These are phyloP conservation scores for Hanseniaspora lindneri DNA, from an alignment of 805 yeast genomes.

Conservation along the genomic window DNA sequence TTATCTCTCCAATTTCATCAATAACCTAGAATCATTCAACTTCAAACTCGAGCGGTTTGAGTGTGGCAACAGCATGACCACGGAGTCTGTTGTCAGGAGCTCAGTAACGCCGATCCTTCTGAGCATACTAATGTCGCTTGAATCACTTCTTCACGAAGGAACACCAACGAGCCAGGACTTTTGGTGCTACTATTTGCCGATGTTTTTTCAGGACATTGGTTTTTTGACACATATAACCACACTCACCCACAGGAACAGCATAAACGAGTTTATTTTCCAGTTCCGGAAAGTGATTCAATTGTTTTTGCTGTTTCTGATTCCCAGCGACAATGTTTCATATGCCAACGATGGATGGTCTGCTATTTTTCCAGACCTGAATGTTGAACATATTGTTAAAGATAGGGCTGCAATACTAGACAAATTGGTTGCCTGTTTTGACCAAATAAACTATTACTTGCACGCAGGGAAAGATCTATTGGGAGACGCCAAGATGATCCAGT, in stretches of 20 bases:
- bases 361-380: neutral
- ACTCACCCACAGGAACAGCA: neutral
- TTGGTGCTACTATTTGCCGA: slow-evolving; percentile 11
- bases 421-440: neutral
- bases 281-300: slow-evolving; percentile 9
- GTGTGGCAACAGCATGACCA: neutral
- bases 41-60: neutral
- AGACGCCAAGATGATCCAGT: neutral
- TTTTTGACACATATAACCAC: neutral
- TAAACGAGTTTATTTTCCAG: slow-evolving; percentile 3
- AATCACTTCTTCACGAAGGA: neutral
- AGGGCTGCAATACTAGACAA: neutral
- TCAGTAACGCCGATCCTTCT: slow-evolving; percentile 2
- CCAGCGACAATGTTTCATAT: neutral
- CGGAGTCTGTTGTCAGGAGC: neutral
- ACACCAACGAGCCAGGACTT: slow-evolving; percentile 1
- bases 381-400: no score
- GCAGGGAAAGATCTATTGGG: slow-evolving; percentile 7
- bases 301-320: slow-evolving; percentile 7
- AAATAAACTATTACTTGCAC: slow-evolving; percentile 1
- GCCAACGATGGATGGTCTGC: neutral
- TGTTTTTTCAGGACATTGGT: slow-evolving; percentile 5
- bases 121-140: slow-evolving; percentile 5
- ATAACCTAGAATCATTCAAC: slow-evolving; percentile 9
- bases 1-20: slow-evolving; percentile 8